A percentile compares a stretch with the other conserved stretches of the same genome.
Conservation (phyloP, 768 basidiomycete species). For the Hysterangium stoloniferum region DNA sequence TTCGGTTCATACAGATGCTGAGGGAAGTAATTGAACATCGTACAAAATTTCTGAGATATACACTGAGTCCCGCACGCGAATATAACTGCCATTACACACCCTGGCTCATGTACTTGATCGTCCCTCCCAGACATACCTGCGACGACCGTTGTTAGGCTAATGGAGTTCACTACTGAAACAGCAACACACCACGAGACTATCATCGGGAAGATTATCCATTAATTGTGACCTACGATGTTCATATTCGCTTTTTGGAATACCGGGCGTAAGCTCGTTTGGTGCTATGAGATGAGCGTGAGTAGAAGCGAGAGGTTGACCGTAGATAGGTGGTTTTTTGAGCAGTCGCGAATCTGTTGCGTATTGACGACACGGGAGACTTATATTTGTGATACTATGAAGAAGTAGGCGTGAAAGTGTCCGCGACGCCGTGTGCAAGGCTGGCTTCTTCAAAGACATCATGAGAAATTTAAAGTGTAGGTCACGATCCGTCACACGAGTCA, state of each 20-base stretch:
- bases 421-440: too few species aligned
- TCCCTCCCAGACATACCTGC: conserved; percentile 43
- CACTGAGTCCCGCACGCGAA: conserved; percentile 10
- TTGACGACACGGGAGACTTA: neutral
- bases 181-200: conserved; percentile 61
- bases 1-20: conserved; percentile 11
- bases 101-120: conserved; percentile 79
- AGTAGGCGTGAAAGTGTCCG: too few species aligned
- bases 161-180: neutral
- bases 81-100: conserved; percentile 40
- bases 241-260: conserved; percentile 73
- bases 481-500: too few species aligned
- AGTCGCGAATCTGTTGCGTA: neutral
- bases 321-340: conserved; percentile 56
- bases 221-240: conserved; percentile 58
- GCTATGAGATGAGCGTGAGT: conserved; percentile 79
- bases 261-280: conserved; percentile 69
- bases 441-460: too few species aligned
- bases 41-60: conserved; percentile 58
- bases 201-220: conserved; percentile 67
- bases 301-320: conserved; percentile 68
- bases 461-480: too few species aligned
- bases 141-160: neutral
- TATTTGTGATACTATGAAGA: too few species aligned
- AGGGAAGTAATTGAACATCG: conserved; percentile 23